Percentiles rank a stretch among this genome's conserved stretches.
These are phyloP conservation scores for Podila epigama DNA, from an alignment of 192 early-diverging fungal genomes.

Conservation along the genomic window DNA sequence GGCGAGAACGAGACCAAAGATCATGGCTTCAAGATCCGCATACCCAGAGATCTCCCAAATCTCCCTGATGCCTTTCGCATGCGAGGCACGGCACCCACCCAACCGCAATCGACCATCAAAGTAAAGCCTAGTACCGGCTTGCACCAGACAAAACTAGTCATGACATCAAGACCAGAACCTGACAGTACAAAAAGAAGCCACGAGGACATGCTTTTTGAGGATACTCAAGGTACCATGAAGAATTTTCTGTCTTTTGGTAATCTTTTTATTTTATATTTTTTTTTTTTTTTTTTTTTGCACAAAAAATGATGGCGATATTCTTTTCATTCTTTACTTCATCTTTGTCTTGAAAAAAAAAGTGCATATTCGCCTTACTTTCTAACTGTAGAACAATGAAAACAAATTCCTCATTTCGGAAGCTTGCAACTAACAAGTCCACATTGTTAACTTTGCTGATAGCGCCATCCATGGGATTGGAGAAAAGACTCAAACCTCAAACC, in stretches of 20 bases:
- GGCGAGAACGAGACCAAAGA: neutral
- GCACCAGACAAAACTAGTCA: slow-evolving; percentile 8
- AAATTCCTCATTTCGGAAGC: too few relatives aligned
- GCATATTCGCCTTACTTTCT: neutral
- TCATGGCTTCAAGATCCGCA: slow-evolving; percentile 28
- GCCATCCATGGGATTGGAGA: neutral
- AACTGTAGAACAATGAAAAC: too few relatives aligned
- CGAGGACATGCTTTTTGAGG: slow-evolving; percentile 7
- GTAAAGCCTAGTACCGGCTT: neutral
- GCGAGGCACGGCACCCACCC: slow-evolving; percentile 1
- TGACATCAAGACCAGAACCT: neutral
- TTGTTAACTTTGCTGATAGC: too few relatives aligned
- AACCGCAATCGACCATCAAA: neutral
- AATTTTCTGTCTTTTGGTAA: slow-evolving; percentile 19
- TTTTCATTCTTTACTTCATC: neutral
- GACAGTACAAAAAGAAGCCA: slow-evolving; percentile 27
- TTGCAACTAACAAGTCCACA: too few relatives aligned
- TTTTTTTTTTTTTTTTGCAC: neutral
- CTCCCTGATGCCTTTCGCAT: slow-evolving; percentile 32
- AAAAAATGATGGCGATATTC: neutral
- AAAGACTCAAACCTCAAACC: neutral
- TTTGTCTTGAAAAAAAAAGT: neutral
- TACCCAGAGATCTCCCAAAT: slow-evolving; percentile 33
- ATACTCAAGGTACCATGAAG: neutral
- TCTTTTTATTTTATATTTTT: neutral